phyloP scores from a whole-genome alignment of 495 filamentous ascomycete genomes.

The Penicillium lividum region DNA sequence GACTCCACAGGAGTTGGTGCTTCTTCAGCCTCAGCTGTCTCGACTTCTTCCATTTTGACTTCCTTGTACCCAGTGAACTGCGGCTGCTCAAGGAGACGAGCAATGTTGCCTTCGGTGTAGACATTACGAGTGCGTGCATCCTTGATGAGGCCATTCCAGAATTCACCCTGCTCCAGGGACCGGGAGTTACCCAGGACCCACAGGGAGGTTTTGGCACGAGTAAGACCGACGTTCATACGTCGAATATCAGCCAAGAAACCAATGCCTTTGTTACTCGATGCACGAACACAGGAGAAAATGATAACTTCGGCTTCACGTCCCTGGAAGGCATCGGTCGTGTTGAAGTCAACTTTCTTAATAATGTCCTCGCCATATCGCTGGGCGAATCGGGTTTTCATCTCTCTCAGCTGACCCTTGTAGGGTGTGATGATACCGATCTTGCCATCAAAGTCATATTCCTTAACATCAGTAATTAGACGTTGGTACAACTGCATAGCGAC shows the following conservation, averaged over 20 bases:
- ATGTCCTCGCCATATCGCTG: conserved; percentile 72
- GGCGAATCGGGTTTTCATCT: conserved; percentile 72
- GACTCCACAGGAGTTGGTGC: conserved; percentile 13
- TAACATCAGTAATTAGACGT: conserved; percentile 72
- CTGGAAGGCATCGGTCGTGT: conserved; percentile 97
- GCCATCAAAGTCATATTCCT: conserved; percentile 65
- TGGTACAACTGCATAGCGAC: conserved; percentile 82
- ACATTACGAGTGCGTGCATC: conserved; percentile 72
- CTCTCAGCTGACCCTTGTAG: conserved; percentile 88
- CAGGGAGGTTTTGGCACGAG: conserved; percentile 90
- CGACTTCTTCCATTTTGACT: conserved; percentile 49
- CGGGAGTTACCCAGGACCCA: conserved; percentile 94
- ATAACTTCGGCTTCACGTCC: conserved; percentile 96
- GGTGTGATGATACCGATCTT: conserved; percentile 97
- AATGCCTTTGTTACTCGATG: conserved; percentile 86
- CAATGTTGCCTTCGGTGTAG: conserved; percentile 75
- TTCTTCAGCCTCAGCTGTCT: conserved; percentile 10
- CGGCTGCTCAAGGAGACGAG: conserved; percentile 49
- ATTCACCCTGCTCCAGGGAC: conserved; percentile 81
- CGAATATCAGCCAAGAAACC: conserved; percentile 97
- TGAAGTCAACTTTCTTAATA: conserved; percentile 83
- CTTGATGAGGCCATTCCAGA: conserved; percentile 81
- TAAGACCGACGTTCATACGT: conserved; percentile 99
- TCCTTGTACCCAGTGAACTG: conserved; percentile 50
- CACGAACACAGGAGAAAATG: conserved; percentile 97